These are phyloP conservation scores for Cotoneaster glaucophyllus DNA, from an alignment of 306 rosid genomes.

Conservation along the genomic window DNA sequence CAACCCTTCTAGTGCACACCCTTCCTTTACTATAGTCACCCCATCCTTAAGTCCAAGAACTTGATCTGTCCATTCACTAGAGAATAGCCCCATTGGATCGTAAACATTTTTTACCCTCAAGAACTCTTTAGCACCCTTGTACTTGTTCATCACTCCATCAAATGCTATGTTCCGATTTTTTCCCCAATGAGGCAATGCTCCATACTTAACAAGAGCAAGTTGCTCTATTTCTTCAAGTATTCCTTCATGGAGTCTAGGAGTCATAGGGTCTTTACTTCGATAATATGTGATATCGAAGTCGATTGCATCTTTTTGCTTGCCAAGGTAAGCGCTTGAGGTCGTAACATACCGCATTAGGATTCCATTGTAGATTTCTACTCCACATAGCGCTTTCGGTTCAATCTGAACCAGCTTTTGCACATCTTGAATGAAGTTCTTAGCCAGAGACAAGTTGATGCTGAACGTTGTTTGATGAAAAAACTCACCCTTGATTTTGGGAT, in stretches of 20 bases:
- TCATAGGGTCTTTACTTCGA: constrained; percentile 50
- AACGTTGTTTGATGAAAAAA: constrained; percentile 62
- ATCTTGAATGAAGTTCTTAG: constrained; percentile 46
- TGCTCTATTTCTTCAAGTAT: constrained; percentile 76
- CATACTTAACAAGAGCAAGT: constrained; percentile 58
- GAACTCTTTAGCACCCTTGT: constrained; percentile 29
- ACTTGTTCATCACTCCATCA: constrained; percentile 41
- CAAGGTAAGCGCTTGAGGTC: constrained; percentile 61
- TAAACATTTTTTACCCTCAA: constrained; percentile 37
- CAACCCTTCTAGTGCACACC: constrained; percentile 76
- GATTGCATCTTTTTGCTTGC: constrained; percentile 49
- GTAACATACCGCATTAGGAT: constrained; percentile 67
- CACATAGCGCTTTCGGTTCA: constrained; percentile 54
- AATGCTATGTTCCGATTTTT: constrained; percentile 66
- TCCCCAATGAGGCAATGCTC: constrained; percentile 78
- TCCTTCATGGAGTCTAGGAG: constrained; percentile 64
- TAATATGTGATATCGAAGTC: constrained; percentile 67
- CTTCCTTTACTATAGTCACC: constrained; percentile 36
- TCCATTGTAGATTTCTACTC: constrained; percentile 60
- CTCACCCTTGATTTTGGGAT: constrained; percentile 51
- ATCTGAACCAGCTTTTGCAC: constrained; percentile 51
- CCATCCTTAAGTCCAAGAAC: constrained; percentile 47
- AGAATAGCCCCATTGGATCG: constrained; percentile 57
- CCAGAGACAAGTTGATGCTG: constrained; percentile 36
- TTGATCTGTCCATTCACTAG: constrained; percentile 68